Evolutionary conservation across 129 eudicot genomes (phyloP).

Genomic region (Daucus carota): DH1_v3.0 NC_030382.2:44768001-44768500

Average conservation of each 20-base stretch:
- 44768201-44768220: conserved; percentile 87
- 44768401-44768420: conserved; percentile 9
- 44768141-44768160: conserved; percentile 98
- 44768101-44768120: conserved; percentile 62
- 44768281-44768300: conserved; percentile 50
- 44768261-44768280: conserved; percentile 62
- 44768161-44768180: conserved; percentile 69
- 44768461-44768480: background rate
- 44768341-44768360: conserved; percentile 94
- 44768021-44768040: background rate
- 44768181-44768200: conserved; percentile 56
- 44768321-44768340: conserved; percentile 72
- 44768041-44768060: conserved; percentile 75
- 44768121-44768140: conserved; percentile 72
- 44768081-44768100: conserved; percentile 77
- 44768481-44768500: background rate
- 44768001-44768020: background rate
- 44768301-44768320: conserved; percentile 59
- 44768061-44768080: conserved; percentile 86
- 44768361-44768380: conserved; percentile 86
- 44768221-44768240: conserved; percentile 92
- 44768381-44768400: conserved; percentile 99
- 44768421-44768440: background rate
- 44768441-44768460: background rate
- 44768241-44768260: conserved; percentile 59